Evolutionary conservation across 73 alveolate species (phyloP), one percentile per base, ranked within the genome.

Genomic region (Durusdinium trenchii): DNA sequence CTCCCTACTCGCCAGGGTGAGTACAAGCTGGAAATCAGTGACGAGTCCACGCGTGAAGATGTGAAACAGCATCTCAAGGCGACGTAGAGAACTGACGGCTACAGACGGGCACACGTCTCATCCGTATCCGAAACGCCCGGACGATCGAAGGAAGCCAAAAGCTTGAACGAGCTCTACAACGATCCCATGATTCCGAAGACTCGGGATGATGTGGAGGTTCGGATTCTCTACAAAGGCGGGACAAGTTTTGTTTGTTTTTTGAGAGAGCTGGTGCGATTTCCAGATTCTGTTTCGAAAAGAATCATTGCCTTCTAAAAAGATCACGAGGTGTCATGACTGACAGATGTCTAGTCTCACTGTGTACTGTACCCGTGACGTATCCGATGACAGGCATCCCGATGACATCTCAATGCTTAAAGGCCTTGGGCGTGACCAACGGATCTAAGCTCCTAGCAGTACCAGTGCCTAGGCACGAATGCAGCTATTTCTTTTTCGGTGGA

Each of bases 181-280:
- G 98, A 91, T 75, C 98, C 98, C 47, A 91, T 71, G 50, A 62
- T 40, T 30, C 67, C 67, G 26, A 91, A 91, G 48, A n/a, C 89
- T 26, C 98, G 98, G 43, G 98, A 91, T 47, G 98, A 91, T 38
- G 98, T 91, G 87, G 98, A 91, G 40, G 60, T 91, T 46, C 87
- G 98, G 47, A 67, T 91, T 57, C 54, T 91, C 23, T 91, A 91
- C 89, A 67, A 54, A 91, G 98, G 98, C 60, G 47, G 2, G 40
- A 30, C 18, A 1, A 0, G 73, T 23, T 23, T 60, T 60, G 73
- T 60, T 1, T 60, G 18, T 0, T 60, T 60, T 60, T 60, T 1
- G 30, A 60, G 18, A 60, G 30, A 60, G 73, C 18, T 60, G 73
- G 30, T 23, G 73, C 30, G 73, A 60, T 0, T 1, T 32, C 73